Conservation (phyloP, 2,329 filamentous ascomycete genomes). For the Teratosphaeria destructans region DNA sequence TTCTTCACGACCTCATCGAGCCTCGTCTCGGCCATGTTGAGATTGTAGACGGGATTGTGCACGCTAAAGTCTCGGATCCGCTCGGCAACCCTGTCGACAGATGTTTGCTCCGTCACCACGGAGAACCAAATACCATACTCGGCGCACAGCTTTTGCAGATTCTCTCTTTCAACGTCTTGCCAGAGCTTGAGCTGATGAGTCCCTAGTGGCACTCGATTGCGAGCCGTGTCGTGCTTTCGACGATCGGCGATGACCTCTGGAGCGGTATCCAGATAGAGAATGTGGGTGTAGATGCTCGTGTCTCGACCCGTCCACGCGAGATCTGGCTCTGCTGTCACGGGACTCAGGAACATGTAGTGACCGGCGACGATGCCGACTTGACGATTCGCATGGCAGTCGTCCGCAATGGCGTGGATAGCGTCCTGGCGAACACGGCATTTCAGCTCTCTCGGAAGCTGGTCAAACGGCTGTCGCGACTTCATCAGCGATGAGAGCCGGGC, state of each 20-base stretch:
- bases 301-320: slow-evolving; percentile 25
- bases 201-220: neutral
- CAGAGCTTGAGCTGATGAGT: slow-evolving; percentile 20
- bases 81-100: slow-evolving; percentile 9
- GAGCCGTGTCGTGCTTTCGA: slow-evolving; percentile 29
- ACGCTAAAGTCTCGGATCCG: slow-evolving; percentile 30
- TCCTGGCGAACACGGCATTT: slow-evolving; percentile 31
- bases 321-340: slow-evolving; percentile 14
- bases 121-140: slow-evolving; percentile 40
- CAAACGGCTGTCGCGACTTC: slow-evolving; percentile 34
- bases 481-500: slow-evolving; percentile 34
- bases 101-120: slow-evolving; percentile 8
- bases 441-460: slow-evolving; percentile 25
- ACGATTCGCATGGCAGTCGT: slow-evolving; percentile 26
- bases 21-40: slow-evolving; percentile 15
- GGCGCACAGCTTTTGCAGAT: slow-evolving; percentile 36
- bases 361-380: slow-evolving; percentile 42
- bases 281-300: slow-evolving; percentile 42
- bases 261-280: slow-evolving; percentile 45
- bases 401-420: slow-evolving; percentile 38
- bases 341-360: slow-evolving; percentile 46
- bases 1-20: slow-evolving; percentile 28
- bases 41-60: slow-evolving; percentile 33
- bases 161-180: slow-evolving; percentile 1
- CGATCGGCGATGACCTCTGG: slow-evolving; percentile 24